Base-by-base conservation (phyloP, 495 filamentous ascomycete genomes). In the Mytilinidion resinicola region DNA sequence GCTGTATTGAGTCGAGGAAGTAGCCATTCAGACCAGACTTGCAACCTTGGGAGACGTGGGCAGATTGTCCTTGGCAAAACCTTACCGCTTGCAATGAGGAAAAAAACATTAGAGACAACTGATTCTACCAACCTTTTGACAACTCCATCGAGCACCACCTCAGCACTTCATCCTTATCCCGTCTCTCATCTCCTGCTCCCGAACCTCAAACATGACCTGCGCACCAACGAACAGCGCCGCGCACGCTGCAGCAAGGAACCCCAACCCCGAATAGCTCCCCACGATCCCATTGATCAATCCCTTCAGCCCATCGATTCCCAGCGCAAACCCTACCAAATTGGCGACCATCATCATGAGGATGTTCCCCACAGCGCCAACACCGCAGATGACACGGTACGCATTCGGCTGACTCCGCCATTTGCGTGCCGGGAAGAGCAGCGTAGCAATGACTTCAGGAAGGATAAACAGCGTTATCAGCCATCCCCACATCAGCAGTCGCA, bases 391-490 rank as follows among this genome's bases (percentile, higher is more conserved):
- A 37, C 93, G 77, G 70, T 96, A 96, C 1, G 78, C 67, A 34
- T 82, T 85, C 17, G 85, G 87, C 1, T 76, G 73, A 9, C 76
- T 73, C 57, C 83, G 82, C 82, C 86, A 97, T 54, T 80, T 81
- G 15, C 73, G 67, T 19, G 77, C 76, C 1, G 91, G 89, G 73
- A 97, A 95, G 1, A 89, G 34, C 41, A 82, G 74, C 0, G 77
- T 73, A 8, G 83, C 90, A 12, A 89, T 70, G 47, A 91, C 77
- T 70, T 97, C 95, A 0, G 93, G 93, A 21, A 96, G 68, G 67
- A 99, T 86, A 73, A 99, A 99, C 10, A 96, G 72, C 4, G 91
- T 89, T 43, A 97, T 81, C 50, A 99, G 76, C 93, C 93, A 99
- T 12, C 93, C 90, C 93, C 93, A 99, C 67, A 93, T 85, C 12